Percentiles rank a stretch among this genome's conserved stretches.
Conservation (phyloP, 1,139 yeast genomes). For the Pneumocystis canis region DNA sequence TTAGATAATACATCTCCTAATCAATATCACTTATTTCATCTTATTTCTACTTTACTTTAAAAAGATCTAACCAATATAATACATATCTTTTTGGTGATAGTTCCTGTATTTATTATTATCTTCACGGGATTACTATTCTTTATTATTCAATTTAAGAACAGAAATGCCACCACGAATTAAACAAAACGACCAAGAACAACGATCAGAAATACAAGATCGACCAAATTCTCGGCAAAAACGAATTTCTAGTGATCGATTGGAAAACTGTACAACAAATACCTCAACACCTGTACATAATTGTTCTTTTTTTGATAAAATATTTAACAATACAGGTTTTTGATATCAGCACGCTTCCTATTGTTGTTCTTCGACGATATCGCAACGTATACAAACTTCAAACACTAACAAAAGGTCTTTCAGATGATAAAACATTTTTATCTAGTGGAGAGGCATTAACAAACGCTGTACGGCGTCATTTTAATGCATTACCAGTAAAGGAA, state of each 20-base stretch:
- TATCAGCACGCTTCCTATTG: not conserved
- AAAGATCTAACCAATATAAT: no score
- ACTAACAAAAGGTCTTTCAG: not conserved
- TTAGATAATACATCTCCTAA: no score
- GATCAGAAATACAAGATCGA: not conserved
- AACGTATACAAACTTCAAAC: not conserved
- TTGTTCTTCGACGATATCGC: not conserved
- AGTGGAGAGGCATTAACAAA: not conserved
- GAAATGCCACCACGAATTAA: not conserved
- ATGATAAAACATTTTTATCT: not conserved
- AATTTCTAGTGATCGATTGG: not conserved
- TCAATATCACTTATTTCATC: no score
- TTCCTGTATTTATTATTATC: no score
- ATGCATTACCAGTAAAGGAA: not conserved
- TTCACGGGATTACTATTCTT: no score
- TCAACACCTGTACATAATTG: not conserved
- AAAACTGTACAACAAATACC: not conserved
- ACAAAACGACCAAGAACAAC: not conserved
- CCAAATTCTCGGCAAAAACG: not conserved
- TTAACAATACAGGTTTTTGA: not conserved
- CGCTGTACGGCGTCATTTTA: not conserved
- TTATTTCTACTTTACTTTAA: no score
- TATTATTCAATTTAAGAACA: no score
- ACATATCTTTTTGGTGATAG: no score
- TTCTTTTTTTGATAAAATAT: not conserved